Conservation (phyloP, 257 asterid species). For the Salvia hispanica region DNA sequence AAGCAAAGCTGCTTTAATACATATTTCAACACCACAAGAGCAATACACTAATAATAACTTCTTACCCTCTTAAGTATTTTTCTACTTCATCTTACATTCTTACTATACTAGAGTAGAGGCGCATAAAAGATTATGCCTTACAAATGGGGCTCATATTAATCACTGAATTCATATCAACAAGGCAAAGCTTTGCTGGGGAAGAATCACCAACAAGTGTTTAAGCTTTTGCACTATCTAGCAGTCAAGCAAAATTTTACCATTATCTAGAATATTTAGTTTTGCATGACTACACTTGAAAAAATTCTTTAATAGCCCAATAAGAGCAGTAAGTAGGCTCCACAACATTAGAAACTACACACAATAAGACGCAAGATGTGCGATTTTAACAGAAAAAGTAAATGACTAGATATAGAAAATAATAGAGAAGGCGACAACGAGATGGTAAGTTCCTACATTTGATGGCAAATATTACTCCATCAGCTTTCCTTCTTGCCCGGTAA, state of each 20-base stretch:
- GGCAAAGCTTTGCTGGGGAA: conserved; percentile 15
- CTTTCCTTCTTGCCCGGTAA: conserved; percentile 81
- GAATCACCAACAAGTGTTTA: conserved; percentile 3
- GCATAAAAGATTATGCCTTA: conserved; percentile 3
- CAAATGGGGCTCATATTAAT: not conserved
- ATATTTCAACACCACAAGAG: conserved; percentile 16
- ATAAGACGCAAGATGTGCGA: conserved; percentile 8
- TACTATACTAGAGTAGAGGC: not conserved
- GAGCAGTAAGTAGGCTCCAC: not conserved
- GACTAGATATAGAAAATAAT: conserved; percentile 23
- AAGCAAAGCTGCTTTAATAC: not conserved
- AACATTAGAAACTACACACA: conserved; percentile 15
- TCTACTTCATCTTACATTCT: not conserved
- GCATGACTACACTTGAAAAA: not conserved
- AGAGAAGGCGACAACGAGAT: not conserved
- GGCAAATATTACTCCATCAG: conserved; percentile 78
- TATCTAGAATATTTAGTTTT: conserved; percentile 3
- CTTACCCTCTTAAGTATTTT: conserved; percentile 1
- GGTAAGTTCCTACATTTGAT: conserved; percentile 62
- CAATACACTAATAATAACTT: conserved; percentile 1
- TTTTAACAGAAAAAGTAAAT: conserved; percentile 17
- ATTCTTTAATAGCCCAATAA: too few relatives aligned
- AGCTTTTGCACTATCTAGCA: conserved; percentile 20
- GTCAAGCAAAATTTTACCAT: not conserved
- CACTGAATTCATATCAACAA: conserved; percentile 2